A percentile compares a stretch with the other conserved stretches of the same genome.
Conservation (phyloP, 2,329 filamentous ascomycete genomes). For the Cercospora sp. region DNA sequence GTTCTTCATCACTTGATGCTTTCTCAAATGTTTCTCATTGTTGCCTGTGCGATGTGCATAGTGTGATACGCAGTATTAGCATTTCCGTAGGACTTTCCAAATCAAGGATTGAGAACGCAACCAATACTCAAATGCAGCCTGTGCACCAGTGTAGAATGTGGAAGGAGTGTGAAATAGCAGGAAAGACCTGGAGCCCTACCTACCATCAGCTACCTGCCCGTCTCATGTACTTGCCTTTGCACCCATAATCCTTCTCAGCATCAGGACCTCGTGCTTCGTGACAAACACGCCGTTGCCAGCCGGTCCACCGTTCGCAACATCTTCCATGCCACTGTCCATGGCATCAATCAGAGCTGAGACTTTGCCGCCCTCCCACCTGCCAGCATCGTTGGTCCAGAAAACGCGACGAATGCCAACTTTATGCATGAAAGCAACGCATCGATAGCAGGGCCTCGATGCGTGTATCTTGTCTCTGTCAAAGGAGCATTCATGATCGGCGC, state of each 20-base stretch:
- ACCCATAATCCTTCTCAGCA: constrained; percentile 46
- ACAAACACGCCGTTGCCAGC: constrained; percentile 47
- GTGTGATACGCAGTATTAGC: background rate
- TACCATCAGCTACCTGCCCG: background rate
- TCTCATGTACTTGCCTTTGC: constrained; percentile 13
- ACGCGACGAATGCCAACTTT: constrained; percentile 55
- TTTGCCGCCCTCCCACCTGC: constrained; percentile 54
- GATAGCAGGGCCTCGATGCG: constrained; percentile 54
- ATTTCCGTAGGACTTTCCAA: background rate
- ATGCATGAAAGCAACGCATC: constrained; percentile 55
- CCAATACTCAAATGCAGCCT: background rate
- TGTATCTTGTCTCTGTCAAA: constrained; percentile 34
- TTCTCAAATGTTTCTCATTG: background rate
- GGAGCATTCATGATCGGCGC: constrained; percentile 7
- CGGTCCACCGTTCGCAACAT: constrained; percentile 21
- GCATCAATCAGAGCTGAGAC: constrained; percentile 52
- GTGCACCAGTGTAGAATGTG: background rate
- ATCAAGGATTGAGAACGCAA: too few species aligned
- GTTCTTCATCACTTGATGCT: background rate
- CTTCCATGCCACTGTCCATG: constrained; percentile 40
- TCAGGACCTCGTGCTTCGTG: constrained; percentile 56
- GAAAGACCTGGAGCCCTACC: background rate
- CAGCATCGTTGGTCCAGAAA: constrained; percentile 55
- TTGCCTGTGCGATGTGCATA: background rate
- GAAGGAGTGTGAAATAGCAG: background rate